These are phyloP conservation scores for Trichosporon sp. DNA, from an alignment of 1,284 basidiomycete genomes.

Conservation along the genomic window DNA sequence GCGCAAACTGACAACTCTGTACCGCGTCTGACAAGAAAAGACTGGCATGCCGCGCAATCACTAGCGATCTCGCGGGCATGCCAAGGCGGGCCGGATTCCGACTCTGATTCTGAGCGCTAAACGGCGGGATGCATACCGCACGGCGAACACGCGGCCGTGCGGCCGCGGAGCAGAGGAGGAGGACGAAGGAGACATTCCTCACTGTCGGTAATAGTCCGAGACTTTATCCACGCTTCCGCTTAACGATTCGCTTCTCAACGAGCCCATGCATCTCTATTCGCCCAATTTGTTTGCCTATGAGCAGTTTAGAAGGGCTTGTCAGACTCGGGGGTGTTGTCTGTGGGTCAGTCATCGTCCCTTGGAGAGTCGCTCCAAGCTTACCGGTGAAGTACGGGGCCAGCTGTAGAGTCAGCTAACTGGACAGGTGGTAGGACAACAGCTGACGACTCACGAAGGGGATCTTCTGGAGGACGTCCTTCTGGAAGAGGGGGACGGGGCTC, in stretches of 20 bases:
- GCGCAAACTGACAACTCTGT: background rate
- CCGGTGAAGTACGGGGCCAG: conserved; percentile 44
- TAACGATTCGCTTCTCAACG: conserved; percentile 6
- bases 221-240: background rate
- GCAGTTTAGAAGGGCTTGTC: conserved; percentile 56
- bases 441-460: conserved; percentile 49
- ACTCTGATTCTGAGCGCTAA: background rate
- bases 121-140: background rate
- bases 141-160: background rate
- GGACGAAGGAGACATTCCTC: background rate
- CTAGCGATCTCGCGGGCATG: background rate
- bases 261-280: conserved; percentile 21
- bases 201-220: background rate
- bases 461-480: conserved; percentile 54
- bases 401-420: conserved; percentile 27
- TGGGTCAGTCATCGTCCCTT: conserved; percentile 10
- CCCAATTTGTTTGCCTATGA: conserved; percentile 12
- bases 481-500: conserved; percentile 53
- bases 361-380: conserved; percentile 20
- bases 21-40: background rate
- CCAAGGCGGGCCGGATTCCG: background rate
- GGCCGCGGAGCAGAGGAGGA: background rate
- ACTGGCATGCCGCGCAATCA: background rate
- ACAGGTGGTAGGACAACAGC: background rate
- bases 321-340: conserved; percentile 54